phyloP scores from a whole-genome alignment of 2,329 filamentous ascomycete genomes.

The Lithohypha guttulata region DNA sequence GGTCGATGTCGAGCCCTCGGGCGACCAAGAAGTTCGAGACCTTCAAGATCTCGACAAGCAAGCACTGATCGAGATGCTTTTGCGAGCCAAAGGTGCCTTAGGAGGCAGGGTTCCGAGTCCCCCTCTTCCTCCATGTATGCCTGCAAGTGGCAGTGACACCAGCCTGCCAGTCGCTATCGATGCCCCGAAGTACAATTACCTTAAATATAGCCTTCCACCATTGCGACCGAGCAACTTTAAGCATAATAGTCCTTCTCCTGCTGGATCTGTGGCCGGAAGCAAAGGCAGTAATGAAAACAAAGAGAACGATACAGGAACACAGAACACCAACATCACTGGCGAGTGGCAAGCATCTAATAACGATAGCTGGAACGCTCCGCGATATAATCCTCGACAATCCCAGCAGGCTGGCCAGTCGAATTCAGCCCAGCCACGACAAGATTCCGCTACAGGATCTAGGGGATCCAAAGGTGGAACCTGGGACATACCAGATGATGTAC shows the following conservation, averaged over 20 bases:
- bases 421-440: background rate
- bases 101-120: slow-evolving; percentile 13
- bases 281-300: background rate
- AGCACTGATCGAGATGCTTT: slow-evolving; percentile 18
- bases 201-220: slow-evolving; percentile 16
- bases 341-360: background rate
- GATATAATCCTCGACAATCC: background rate
- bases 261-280: background rate
- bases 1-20: slow-evolving; percentile 14
- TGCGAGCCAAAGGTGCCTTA: slow-evolving; percentile 8
- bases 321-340: background rate
- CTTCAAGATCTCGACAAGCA: slow-evolving; percentile 17
- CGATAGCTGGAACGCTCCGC: background rate
- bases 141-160: slow-evolving; percentile 9
- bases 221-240: slow-evolving; percentile 2
- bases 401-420: background rate
- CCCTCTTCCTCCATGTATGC: slow-evolving; percentile 7
- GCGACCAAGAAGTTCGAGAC: slow-evolving; percentile 14
- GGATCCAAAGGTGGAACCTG: background rate
- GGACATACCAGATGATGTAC: background rate
- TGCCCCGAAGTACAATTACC: slow-evolving; percentile 13
- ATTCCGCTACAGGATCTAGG: background rate
- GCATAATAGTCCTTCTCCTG: background rate
- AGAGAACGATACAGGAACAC: background rate
- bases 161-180: slow-evolving; percentile 10